These are phyloP conservation scores for Curvularia lunata DNA, from an alignment of 2,329 filamentous ascomycete species.

Conservation along the genomic window DNA sequence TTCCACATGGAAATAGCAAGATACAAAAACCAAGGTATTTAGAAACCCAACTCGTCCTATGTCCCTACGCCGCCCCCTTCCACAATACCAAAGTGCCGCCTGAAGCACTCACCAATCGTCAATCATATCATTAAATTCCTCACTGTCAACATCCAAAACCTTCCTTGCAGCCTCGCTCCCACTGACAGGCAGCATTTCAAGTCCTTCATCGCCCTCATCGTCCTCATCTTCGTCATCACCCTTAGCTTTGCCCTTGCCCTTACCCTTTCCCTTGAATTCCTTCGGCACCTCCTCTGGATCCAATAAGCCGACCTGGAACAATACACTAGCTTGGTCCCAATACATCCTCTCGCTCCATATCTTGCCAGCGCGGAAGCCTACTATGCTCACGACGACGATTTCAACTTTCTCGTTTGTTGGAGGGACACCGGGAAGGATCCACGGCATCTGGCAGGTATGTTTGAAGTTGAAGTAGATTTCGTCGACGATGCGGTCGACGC, in stretches of 20 bases:
- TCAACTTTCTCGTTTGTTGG: conserved; percentile 64
- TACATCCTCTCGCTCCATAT: conserved; percentile 65
- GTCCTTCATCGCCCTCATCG: conserved; percentile 50
- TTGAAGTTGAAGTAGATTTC: conserved; percentile 64
- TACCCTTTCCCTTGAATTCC: conserved; percentile 23
- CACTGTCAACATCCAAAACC: conserved; percentile 54
- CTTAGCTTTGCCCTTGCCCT: background rate
- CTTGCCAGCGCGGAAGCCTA: conserved; percentile 60
- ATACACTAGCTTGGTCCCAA: conserved; percentile 67
- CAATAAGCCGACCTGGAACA: conserved; percentile 64
- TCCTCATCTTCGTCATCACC: conserved; percentile 36
- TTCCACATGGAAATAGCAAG: background rate
- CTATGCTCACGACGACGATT: conserved; percentile 63
- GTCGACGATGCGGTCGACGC: conserved; percentile 65
- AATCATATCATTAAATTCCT: conserved; percentile 56
- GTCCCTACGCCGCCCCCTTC: background rate
- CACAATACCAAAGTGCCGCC: background rate
- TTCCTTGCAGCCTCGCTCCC: conserved; percentile 56
- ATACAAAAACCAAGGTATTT: background rate
- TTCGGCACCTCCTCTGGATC: conserved; percentile 62
- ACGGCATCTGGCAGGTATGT: conserved; percentile 62
- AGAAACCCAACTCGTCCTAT: background rate
- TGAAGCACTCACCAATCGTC: conserved; percentile 48
- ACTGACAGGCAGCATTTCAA: conserved; percentile 56
- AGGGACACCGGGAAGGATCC: conserved; percentile 65